Conservation (phyloP, 192 early-diverging fungal species). For the Obelidium mucronatum region DNA sequence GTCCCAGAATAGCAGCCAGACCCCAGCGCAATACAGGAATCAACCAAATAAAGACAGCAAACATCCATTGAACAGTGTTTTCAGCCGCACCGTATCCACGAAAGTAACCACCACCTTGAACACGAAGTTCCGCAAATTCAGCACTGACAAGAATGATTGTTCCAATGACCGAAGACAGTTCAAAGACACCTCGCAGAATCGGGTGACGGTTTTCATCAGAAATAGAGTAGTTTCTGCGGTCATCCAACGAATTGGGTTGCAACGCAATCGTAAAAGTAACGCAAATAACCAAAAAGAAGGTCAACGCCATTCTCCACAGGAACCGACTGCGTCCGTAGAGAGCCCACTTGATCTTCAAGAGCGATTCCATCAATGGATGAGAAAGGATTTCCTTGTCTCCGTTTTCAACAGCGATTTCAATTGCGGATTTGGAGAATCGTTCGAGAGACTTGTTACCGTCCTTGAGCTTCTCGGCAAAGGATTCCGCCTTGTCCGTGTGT, state of each 20-base stretch:
- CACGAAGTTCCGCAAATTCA: conserved; percentile 5
- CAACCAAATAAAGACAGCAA: neutral
- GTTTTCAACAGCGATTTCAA: conserved; percentile 33
- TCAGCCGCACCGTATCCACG: conserved; percentile 16
- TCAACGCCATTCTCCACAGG: conserved; percentile 5
- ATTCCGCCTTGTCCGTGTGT: neutral
- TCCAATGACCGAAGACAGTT: neutral
- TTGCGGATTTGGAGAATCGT: conserved; percentile 9
- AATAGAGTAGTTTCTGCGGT: conserved; percentile 14
- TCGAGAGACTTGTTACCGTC: neutral
- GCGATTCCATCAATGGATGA: conserved; percentile 24
- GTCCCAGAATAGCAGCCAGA: neutral
- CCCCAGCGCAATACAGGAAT: conserved; percentile 26
- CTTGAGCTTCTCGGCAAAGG: neutral
- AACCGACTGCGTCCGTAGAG: conserved; percentile 36
- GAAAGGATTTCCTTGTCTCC: conserved; percentile 32
- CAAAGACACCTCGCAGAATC: conserved; percentile 11
- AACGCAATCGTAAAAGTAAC: conserved; percentile 16
- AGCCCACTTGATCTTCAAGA: conserved; percentile 40
- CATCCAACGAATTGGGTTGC: conserved; percentile 7
- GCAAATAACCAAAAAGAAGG: conserved; percentile 8
- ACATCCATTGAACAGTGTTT: conserved; percentile 33
- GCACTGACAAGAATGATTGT: conserved; percentile 2
- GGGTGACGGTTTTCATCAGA: conserved; percentile 1
- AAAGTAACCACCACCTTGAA: conserved; percentile 22